Percentiles rank a stretch among this genome's conserved stretches.
Conservation (phyloP, 768 basidiomycete species). For the Podaxis mareebaensis region DNA sequence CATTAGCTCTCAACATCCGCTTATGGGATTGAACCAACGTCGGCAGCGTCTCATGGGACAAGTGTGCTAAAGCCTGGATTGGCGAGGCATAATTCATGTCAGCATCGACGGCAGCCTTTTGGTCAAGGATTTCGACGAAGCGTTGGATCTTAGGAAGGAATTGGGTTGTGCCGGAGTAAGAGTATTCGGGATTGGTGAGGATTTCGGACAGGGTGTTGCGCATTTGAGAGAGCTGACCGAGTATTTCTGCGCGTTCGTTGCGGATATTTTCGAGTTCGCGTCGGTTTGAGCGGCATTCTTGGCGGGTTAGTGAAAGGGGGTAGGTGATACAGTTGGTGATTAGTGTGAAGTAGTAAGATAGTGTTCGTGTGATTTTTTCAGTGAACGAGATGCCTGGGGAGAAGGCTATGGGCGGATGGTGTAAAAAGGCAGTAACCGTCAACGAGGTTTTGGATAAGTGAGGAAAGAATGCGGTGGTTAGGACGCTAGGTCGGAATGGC, state of each 20-base stretch:
- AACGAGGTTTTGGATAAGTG: conserved; percentile 40
- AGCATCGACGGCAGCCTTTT: conserved; percentile 14
- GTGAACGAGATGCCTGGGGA: background rate
- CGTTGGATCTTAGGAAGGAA: conserved; percentile 9
- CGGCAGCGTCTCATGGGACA: conserved; percentile 13
- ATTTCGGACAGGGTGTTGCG: conserved; percentile 44
- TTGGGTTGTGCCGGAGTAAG: conserved; percentile 19
- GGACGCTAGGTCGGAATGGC: conserved; percentile 46
- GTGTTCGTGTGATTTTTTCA: background rate
- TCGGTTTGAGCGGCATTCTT: conserved; percentile 68
- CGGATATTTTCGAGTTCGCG: conserved; percentile 61
- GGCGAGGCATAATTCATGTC: conserved; percentile 8
- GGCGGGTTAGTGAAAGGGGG: conserved; percentile 62
- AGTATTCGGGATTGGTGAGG: conserved; percentile 19
- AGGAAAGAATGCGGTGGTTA: conserved; percentile 66
- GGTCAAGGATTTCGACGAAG: conserved; percentile 15
- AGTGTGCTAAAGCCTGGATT: conserved; percentile 5
- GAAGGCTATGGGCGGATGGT: conserved; percentile 18
- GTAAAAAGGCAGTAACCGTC: conserved; percentile 23
- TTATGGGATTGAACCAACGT: conserved; percentile 10
- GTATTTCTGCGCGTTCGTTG: conserved; percentile 64
- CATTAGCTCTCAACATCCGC: conserved; percentile 16
- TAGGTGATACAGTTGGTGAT: conserved; percentile 34
- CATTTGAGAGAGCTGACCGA: conserved; percentile 63
- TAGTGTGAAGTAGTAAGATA: conserved; percentile 22